Evolutionary conservation across 768 basidiomycete species (phyloP), one percentile per base, ranked within the genome.

Genomic region (Pisolithus albus): DNA sequence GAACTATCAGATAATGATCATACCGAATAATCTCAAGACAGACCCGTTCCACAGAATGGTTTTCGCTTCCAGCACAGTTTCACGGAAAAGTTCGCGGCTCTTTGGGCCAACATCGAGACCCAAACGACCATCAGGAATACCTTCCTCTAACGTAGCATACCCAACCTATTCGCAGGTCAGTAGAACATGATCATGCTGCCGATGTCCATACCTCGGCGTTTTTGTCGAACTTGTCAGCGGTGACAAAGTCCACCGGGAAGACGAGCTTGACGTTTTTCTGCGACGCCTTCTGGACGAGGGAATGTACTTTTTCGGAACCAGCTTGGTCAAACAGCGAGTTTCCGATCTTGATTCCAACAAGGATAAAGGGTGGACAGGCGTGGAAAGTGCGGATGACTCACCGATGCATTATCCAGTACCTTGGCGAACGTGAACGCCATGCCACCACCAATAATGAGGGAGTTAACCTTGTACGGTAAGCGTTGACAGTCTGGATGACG

Each of bases 371-470:
- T 3, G 36, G 19, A 28, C 32, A 23, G 38, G 21, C 38, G 42
- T 19, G 18, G 47, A 51, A 13, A 45, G 42, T 21, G 28, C 18
- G 37, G 8, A 45, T 3, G 49, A 61, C 79, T 56, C 62, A 89
- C 92, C 45, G 81, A 67, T 43, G 92, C 77, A 54, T 82, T 77
- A 52, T 97, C 80, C 52, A 95, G 76, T 6, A 84, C 88, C 76
- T 97, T 98, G 73, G 94, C 92, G 81, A 99, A 99, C 52, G 95
- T 99, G 74, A 96, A 99, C 34, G 92, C 90, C 95, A 99, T 99
- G 26, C 95, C 95, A 63, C 95, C 95, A 57, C 92, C 88, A 60
- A 99, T 89, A 67, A 99, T 97, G 58, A 99, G 75, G 21, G 88
- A 89, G 73, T 99, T 76, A 71, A 98, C 95, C 89, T 92, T 56